Evolutionary conservation across 345 rosid species (phyloP).

Genomic region (Euphorbia tirucalli): DNA sequence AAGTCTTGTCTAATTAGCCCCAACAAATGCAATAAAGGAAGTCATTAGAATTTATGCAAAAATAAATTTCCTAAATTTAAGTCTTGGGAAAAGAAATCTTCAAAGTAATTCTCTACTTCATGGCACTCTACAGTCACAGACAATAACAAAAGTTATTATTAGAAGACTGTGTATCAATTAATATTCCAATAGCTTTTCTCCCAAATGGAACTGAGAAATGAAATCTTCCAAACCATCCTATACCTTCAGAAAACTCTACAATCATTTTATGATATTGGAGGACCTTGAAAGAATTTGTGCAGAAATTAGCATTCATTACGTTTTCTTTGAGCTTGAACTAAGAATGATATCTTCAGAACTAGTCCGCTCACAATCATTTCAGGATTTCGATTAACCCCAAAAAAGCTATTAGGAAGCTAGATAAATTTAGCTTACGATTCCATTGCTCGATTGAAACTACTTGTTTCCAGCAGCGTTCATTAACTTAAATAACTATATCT

Average conservation of each 20-base stretch:
- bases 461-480: neutral
- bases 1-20: neutral
- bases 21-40: neutral
- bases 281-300: neutral
- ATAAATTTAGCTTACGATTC: neutral
- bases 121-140: neutral
- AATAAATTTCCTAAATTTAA: too few relatives aligned
- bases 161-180: neutral
- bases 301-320: neutral
- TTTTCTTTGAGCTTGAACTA: neutral
- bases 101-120: neutral
- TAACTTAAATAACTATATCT: neutral
- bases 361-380: too few relatives aligned
- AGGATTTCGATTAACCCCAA: too few relatives aligned
- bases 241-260: neutral
- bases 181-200: neutral
- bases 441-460: neutral
- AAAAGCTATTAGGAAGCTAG: neutral
- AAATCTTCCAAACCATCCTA: neutral
- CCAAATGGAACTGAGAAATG: neutral
- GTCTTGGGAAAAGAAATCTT: neutral
- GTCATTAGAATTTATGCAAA: too few relatives aligned
- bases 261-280: neutral
- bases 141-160: neutral
- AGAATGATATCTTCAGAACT: too few relatives aligned